Evolutionary conservation across 805 yeast species (phyloP).

Genomic region (Suhomyces tanzawaensis): DNA sequence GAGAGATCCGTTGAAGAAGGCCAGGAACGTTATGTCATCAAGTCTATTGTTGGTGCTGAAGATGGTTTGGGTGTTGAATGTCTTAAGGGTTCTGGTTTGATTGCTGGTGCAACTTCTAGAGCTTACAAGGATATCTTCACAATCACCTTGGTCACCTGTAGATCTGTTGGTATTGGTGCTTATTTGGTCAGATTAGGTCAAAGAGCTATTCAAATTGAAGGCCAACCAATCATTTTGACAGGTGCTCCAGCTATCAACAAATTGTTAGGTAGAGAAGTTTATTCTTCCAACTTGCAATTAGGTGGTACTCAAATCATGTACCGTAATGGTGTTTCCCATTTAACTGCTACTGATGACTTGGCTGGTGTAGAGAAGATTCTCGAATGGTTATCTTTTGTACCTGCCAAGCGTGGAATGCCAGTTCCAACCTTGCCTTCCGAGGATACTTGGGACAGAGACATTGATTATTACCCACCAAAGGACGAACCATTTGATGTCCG

Average conservation of each 20-base stretch:
- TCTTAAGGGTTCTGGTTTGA: conserved; percentile 95
- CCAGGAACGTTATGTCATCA: conserved; percentile 76
- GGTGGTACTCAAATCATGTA: conserved; percentile 99
- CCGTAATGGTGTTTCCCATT: conserved; percentile 95
- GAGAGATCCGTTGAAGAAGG: conserved; percentile 84
- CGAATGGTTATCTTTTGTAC: conserved; percentile 94
- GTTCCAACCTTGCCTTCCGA: conserved; percentile 82
- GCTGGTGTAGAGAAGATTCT: conserved; percentile 94
- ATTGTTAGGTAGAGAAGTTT: conserved; percentile 93
- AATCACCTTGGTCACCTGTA: conserved; percentile 96
- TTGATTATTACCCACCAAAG: conserved; percentile 73
- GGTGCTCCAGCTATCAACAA: conserved; percentile 99
- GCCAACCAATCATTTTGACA: conserved; percentile 96
- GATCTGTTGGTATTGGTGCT: conserved; percentile 99
- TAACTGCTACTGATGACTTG: conserved; percentile 94
- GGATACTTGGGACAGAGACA: conserved; percentile 92
- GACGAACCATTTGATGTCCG: conserved; percentile 84
- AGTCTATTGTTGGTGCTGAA: conserved; percentile 85
- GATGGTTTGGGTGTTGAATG: conserved; percentile 99
- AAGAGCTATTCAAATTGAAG: conserved; percentile 98
- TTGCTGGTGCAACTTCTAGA: conserved; percentile 97
- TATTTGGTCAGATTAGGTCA: conserved; percentile 97
- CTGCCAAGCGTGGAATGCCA: conserved; percentile 84
- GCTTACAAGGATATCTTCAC: conserved; percentile 98
- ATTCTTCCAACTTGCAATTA: conserved; percentile 92